Percentiles rank a stretch among this genome's conserved stretches.
Evolutionary conservation across 148 eudicot species (phyloP).

Genomic region (Spergularia marina): DNA sequence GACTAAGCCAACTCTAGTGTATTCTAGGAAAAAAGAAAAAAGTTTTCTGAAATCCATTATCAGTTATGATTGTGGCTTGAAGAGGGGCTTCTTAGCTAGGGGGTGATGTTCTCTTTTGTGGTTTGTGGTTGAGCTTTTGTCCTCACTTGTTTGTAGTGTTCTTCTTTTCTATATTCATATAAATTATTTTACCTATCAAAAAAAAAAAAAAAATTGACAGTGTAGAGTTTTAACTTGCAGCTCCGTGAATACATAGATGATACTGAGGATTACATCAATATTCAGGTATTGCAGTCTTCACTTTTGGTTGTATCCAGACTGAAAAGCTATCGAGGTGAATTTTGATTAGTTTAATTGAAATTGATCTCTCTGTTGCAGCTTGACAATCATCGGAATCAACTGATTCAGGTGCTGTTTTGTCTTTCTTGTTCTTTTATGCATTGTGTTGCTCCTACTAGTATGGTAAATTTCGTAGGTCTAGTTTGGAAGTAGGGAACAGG

Average conservation of each 20-base stretch:
- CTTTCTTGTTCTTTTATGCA: not conserved
- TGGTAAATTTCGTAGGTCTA: not conserved
- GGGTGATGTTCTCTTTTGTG: too few relatives aligned
- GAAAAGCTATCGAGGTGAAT: conserved; percentile 6
- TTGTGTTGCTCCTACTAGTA: not conserved
- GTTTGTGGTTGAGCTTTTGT: too few relatives aligned
- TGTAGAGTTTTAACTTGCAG: conserved; percentile 38
- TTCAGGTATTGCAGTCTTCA: conserved; percentile 42
- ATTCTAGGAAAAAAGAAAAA: too few relatives aligned
- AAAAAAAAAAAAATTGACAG: not conserved
- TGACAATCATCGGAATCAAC: conserved; percentile 78
- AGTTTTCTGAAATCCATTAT: too few relatives aligned
- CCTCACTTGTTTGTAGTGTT: too few relatives aligned
- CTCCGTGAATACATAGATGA: conserved; percentile 75
- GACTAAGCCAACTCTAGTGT: too few relatives aligned
- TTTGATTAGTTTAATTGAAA: conserved; percentile 7
- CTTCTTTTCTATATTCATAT: too few relatives aligned
- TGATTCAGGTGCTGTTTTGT: conserved; percentile 52
- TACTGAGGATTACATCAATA: conserved; percentile 79
- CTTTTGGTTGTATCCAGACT: not conserved
- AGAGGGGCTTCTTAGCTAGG: too few relatives aligned
- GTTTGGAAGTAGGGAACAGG: not conserved
- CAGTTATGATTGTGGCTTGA: too few relatives aligned
- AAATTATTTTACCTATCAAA: too few relatives aligned
- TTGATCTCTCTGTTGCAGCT: conserved; percentile 46